phyloP scores from a whole-genome alignment of 163 green algal genomes.

The Botryococcus braunii region DNA sequence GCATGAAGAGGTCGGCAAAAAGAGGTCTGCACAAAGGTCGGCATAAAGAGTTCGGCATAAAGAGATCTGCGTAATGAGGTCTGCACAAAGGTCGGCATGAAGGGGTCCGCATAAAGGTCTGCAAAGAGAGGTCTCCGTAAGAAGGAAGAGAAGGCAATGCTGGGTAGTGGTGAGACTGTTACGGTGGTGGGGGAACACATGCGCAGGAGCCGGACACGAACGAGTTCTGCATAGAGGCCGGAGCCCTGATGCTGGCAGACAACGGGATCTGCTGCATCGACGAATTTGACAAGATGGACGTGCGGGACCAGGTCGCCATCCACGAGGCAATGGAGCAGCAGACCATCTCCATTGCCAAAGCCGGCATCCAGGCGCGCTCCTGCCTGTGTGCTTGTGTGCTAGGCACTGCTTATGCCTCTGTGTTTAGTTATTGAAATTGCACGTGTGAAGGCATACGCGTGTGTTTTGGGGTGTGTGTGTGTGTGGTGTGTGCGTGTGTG shows the following conservation, averaged over 20 bases:
- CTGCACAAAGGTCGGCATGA: too few relatives aligned
- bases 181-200: background rate
- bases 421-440: background rate
- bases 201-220: slow-evolving; percentile 79
- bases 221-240: slow-evolving; percentile 97
- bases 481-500: too few relatives aligned
- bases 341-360: slow-evolving; percentile 97
- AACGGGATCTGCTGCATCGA: slow-evolving; percentile 99
- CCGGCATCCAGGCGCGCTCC: slow-evolving; percentile 74
- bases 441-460: too few relatives aligned
- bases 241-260: slow-evolving; percentile 97
- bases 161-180: too few relatives aligned
- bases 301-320: slow-evolving; percentile 94
- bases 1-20: too few relatives aligned
- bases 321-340: slow-evolving; percentile 99
- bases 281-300: slow-evolving; percentile 99
- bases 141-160: too few relatives aligned
- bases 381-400: background rate
- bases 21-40: too few relatives aligned
- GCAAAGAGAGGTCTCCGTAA: too few relatives aligned
- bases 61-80: too few relatives aligned
- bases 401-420: background rate
- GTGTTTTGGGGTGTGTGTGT: too few relatives aligned
- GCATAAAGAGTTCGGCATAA: too few relatives aligned
- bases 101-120: too few relatives aligned